These are phyloP conservation scores for Phytophthora quininea DNA, from an alignment of 352 stramenopile species.

Conservation along the genomic window DNA sequence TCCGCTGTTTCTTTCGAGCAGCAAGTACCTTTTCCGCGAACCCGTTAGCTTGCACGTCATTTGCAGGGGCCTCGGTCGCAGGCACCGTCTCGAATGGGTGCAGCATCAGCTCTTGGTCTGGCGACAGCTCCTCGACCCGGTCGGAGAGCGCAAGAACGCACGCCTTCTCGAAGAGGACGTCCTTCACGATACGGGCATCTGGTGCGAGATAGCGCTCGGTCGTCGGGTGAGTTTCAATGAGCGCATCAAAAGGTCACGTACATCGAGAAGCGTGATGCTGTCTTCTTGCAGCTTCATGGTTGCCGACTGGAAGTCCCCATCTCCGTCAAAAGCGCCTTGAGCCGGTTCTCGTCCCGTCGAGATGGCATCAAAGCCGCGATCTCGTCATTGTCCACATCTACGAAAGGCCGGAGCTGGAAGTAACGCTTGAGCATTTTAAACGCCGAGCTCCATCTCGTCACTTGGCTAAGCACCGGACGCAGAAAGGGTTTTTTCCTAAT, in stretches of 20 bases:
- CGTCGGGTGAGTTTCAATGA: background rate
- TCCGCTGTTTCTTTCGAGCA: background rate
- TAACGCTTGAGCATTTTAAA: slow-evolving; percentile 8
- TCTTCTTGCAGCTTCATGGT: slow-evolving; percentile 7
- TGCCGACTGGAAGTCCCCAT: background rate
- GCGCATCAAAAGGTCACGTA: slow-evolving; percentile 11
- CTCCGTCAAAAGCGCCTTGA: background rate
- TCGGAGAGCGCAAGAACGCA: background rate
- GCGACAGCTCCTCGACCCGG: background rate
- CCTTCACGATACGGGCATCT: background rate
- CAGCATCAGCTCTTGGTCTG: slow-evolving; percentile 4
- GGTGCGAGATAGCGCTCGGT: background rate
- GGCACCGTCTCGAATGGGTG: background rate
- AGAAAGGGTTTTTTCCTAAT: slow-evolving; percentile 1
- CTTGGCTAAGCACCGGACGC: slow-evolving; percentile 1
- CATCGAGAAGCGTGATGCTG: slow-evolving; percentile 4
- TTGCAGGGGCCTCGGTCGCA: background rate
- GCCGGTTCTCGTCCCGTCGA: background rate
- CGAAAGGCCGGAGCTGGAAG: background rate
- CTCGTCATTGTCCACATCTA: slow-evolving; percentile 2
- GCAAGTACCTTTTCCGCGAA: background rate
- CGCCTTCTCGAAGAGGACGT: background rate
- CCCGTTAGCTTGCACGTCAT: background rate
- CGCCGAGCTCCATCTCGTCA: background rate
- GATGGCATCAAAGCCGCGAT: slow-evolving; percentile 3